Conservation (phyloP, 306 rosid species). For the Dryas drummondii region DNA sequence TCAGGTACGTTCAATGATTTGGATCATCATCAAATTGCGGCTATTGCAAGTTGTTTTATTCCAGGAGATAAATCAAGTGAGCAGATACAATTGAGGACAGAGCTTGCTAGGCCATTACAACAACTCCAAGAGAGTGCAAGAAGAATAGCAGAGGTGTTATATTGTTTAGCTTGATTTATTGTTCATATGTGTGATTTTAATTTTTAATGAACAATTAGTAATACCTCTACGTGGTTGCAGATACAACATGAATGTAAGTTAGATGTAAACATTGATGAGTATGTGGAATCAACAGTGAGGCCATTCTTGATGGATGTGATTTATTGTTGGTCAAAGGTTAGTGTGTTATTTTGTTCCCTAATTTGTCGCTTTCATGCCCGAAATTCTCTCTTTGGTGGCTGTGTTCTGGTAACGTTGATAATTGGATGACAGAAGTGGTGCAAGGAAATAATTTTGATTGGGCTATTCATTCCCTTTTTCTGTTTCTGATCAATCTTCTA, state of each 20-base stretch:
- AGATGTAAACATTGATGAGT: conserved; percentile 81
- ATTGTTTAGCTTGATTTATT: conserved; percentile 18
- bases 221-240: conserved; percentile 40
- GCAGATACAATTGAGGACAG: conserved; percentile 88
- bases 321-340: conserved; percentile 95
- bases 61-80: conserved; percentile 89
- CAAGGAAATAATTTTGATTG: neutral
- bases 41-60: conserved; percentile 96
- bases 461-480: neutral
- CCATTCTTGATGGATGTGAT: conserved; percentile 97
- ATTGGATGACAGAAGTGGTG: neutral
- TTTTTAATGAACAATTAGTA: conserved; percentile 4
- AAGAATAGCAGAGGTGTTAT: conserved; percentile 86
- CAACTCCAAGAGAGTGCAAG: conserved; percentile 98
- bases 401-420: neutral
- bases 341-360: conserved; percentile 24
- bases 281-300: conserved; percentile 93
- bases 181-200: neutral
- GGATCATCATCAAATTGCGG: conserved; percentile 95
- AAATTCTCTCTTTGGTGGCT: neutral
- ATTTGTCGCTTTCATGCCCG: neutral
- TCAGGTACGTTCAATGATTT: conserved; percentile 94
- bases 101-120: conserved; percentile 88
- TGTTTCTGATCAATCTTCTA: conserved; percentile 8
- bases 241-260: conserved; percentile 95